Evolutionary conservation across 108 stramenopile species (phyloP).

Genomic region (Nitzschia sp.): DNA sequence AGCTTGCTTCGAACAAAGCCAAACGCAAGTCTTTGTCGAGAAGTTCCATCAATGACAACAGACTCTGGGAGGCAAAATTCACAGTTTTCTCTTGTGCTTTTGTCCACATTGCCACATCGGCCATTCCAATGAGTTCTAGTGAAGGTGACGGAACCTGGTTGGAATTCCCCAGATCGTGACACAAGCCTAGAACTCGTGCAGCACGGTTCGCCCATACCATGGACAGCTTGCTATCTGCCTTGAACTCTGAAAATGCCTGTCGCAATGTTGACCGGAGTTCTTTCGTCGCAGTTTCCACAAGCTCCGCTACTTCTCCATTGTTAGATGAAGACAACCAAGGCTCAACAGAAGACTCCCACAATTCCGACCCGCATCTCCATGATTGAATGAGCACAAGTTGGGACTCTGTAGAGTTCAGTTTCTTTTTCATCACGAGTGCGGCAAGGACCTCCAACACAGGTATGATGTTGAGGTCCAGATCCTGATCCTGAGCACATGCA

Average conservation of each 20-base stretch:
- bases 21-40: conserved; percentile 27
- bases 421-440: conserved; percentile 13
- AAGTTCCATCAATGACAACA: conserved; percentile 47
- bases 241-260: conserved; percentile 15
- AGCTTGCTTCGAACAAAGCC: conserved; percentile 12
- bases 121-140: conserved; percentile 40
- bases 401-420: background rate
- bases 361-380: conserved; percentile 52
- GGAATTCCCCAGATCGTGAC: background rate
- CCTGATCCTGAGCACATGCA: conserved; percentile 31
- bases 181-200: conserved; percentile 42
- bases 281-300: background rate
- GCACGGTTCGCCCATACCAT: conserved; percentile 52
- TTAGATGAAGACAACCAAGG: conserved; percentile 14
- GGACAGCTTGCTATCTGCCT: background rate
- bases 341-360: conserved; percentile 42
- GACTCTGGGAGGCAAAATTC: conserved; percentile 32
- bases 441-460: conserved; percentile 52
- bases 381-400: conserved; percentile 41
- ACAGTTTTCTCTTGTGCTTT: conserved; percentile 3
- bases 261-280: conserved; percentile 12
- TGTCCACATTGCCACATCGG: conserved; percentile 39
- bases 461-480: conserved; percentile 13
- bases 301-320: background rate
- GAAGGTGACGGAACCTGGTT: conserved; percentile 16